These are phyloP conservation scores for Calocybe indica DNA, from an alignment of 768 basidiomycete species.

Conservation along the genomic window DNA sequence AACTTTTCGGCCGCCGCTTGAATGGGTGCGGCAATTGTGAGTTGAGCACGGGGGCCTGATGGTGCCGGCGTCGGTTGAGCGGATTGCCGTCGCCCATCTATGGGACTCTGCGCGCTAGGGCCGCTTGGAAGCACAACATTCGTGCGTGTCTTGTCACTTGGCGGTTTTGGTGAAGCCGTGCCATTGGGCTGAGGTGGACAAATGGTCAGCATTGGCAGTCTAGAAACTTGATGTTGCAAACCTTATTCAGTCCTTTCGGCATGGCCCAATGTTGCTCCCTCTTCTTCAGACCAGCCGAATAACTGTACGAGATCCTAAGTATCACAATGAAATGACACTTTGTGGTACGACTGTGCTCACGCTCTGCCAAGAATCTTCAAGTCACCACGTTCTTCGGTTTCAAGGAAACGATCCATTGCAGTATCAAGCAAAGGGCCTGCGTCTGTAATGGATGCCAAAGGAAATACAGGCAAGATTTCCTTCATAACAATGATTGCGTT, in stretches of 20 bases:
- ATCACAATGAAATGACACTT: no score
- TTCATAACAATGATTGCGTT: conserved; percentile 94
- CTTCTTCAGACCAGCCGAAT: conserved; percentile 71
- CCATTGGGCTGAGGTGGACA: conserved; percentile 22
- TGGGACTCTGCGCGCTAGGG: conserved; percentile 25
- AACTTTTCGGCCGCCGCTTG: conserved; percentile 17
- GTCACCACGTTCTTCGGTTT: conserved; percentile 78
- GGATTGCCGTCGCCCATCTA: conserved; percentile 28
- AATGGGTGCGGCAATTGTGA: conserved; percentile 24
- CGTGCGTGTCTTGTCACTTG: conserved; percentile 24
- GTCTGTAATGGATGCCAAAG: conserved; percentile 54
- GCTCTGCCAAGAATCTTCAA: conserved; percentile 75
- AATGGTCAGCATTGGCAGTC: conserved; percentile 2
- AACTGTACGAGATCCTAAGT: conserved; percentile 31
- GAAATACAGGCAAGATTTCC: conserved; percentile 87
- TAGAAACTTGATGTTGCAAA: neutral
- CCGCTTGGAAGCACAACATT: conserved; percentile 31
- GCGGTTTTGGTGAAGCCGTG: conserved; percentile 13
- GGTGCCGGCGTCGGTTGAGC: conserved; percentile 36
- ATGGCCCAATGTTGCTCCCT: conserved; percentile 53
- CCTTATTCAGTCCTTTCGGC: conserved; percentile 20
- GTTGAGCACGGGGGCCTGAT: conserved; percentile 55
- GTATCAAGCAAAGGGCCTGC: conserved; percentile 50
- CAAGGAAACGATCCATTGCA: conserved; percentile 61
- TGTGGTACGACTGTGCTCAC: conserved; percentile 30